Evolutionary conservation across 1,284 basidiomycete species (phyloP).

Genomic region (Cystobasidium slooffiae): DNA sequence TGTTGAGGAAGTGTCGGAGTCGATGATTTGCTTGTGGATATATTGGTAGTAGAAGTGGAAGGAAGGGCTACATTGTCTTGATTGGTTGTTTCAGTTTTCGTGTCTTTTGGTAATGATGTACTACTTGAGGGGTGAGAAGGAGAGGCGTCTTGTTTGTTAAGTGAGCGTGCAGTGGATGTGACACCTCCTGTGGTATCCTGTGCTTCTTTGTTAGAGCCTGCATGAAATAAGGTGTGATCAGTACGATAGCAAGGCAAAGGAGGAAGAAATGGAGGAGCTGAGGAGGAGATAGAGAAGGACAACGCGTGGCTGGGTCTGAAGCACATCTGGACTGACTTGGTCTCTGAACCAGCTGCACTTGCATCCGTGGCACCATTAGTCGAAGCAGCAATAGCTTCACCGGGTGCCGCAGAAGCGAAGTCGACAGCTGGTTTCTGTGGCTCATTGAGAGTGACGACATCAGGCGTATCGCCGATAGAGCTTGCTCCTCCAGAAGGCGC

Average conservation of each 20-base stretch:
- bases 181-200: background rate
- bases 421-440: slow-evolving; percentile 5
- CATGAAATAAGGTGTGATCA: background rate
- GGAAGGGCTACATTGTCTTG: background rate
- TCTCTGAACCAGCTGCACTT: slow-evolving; percentile 6
- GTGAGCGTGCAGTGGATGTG: slow-evolving; percentile 3
- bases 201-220: slow-evolving; percentile 10
- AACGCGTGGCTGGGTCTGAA: background rate
- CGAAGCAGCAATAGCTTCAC: slow-evolving; percentile 7
- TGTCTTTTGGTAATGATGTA: background rate
- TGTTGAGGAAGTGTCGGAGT: background rate
- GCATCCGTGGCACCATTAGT: background rate
- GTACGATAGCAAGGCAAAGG: background rate
- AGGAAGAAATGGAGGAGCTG: background rate
- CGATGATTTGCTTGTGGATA: background rate
- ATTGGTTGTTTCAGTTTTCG: background rate
- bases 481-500: slow-evolving; percentile 8
- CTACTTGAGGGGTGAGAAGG: background rate
- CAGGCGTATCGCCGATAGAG: background rate
- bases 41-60: slow-evolving; percentile 1
- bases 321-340: slow-evolving; percentile 28
- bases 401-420: background rate
- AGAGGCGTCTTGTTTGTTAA: slow-evolving; percentile 5
- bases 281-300: background rate
- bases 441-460: slow-evolving; percentile 6